A percentile compares a stretch with the other conserved stretches of the same genome.
These are phyloP conservation scores for Cercospora sp. DNA, from an alignment of 2,329 filamentous ascomycete genomes.

Conservation along the genomic window DNA sequence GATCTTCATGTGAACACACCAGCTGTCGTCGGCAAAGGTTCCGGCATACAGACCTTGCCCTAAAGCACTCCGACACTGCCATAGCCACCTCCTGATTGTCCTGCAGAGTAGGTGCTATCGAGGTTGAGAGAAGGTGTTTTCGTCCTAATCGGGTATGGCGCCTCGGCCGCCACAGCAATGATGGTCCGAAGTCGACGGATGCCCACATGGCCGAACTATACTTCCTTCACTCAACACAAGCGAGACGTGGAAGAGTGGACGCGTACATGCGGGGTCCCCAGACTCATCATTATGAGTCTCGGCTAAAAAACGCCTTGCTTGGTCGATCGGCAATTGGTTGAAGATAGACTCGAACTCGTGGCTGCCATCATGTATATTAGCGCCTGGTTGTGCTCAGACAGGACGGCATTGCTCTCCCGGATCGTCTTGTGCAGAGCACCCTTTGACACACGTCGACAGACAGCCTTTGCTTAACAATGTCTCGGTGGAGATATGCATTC, in stretches of 20 bases:
- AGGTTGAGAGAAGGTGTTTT: neutral
- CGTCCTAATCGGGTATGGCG: neutral
- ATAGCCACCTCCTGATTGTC: neutral
- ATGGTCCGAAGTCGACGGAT: neutral
- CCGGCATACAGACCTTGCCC: neutral
- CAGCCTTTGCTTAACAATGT: conserved; percentile 34
- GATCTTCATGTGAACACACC: neutral
- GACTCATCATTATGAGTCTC: too few species aligned
- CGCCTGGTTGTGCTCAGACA: conserved; percentile 3
- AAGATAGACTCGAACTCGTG: neutral
- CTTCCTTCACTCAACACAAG: neutral
- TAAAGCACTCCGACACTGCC: neutral
- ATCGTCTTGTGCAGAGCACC: neutral
- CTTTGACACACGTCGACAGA: neutral
- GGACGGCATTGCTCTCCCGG: neutral
- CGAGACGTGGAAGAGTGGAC: neutral
- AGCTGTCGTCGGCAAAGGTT: neutral
- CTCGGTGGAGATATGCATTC: conserved; percentile 40
- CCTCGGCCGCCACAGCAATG: neutral
- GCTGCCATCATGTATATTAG: neutral
- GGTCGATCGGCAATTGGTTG: neutral
- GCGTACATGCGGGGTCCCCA: conserved; percentile 2
- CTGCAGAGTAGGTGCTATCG: neutral
- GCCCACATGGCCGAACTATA: neutral
- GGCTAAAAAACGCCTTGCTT: neutral